phyloP scores from a whole-genome alignment of 2,329 filamentous ascomycete genomes.

The Trichoderma afroharzianum region DNA sequence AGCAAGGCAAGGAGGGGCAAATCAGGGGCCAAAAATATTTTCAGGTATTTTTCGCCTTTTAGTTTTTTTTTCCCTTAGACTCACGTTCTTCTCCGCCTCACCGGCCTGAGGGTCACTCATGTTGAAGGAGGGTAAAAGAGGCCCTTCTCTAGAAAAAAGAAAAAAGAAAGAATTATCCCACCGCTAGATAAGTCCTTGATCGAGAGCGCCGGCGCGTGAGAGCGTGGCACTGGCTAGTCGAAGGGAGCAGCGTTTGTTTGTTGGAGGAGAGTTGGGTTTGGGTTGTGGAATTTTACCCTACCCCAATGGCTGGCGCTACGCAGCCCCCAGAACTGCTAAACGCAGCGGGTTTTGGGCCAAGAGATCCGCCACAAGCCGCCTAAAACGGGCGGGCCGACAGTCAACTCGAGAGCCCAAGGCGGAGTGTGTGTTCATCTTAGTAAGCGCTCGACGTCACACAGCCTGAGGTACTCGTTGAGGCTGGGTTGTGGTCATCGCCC shows the following conservation, averaged over 20 bases:
- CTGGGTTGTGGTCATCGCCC: not conserved
- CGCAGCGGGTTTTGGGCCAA: not conserved
- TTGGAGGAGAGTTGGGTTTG: conserved; percentile 34
- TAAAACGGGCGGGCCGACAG: conserved; percentile 1
- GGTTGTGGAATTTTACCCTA: conserved; percentile 23
- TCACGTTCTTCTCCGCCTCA: conserved; percentile 95
- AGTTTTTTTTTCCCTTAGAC: conserved; percentile 28
- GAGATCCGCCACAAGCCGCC: conserved; percentile 6
- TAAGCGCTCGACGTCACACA: conserved; percentile 15
- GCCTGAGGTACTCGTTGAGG: not conserved
- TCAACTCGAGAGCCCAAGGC: not conserved
- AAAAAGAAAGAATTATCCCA: not conserved
- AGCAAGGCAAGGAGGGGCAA: conserved; percentile 26
- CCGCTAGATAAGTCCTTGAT: conserved; percentile 15
- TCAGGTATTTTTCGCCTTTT: conserved; percentile 4
- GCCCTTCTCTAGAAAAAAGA: not conserved
- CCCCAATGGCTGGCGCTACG: conserved; percentile 12
- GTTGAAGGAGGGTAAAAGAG: conserved; percentile 41
- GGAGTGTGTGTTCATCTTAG: not conserved
- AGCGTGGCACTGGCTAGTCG: conserved; percentile 19
- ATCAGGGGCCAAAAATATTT: conserved; percentile 22
- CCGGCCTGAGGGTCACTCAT: conserved; percentile 85
- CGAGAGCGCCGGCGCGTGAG: conserved; percentile 15
- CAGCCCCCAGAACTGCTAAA: not conserved
- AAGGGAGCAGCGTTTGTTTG: conserved; percentile 17